These are phyloP conservation scores for Parastagonospora avenae DNA, from an alignment of 2,329 filamentous ascomycete species.

Conservation along the genomic window DNA sequence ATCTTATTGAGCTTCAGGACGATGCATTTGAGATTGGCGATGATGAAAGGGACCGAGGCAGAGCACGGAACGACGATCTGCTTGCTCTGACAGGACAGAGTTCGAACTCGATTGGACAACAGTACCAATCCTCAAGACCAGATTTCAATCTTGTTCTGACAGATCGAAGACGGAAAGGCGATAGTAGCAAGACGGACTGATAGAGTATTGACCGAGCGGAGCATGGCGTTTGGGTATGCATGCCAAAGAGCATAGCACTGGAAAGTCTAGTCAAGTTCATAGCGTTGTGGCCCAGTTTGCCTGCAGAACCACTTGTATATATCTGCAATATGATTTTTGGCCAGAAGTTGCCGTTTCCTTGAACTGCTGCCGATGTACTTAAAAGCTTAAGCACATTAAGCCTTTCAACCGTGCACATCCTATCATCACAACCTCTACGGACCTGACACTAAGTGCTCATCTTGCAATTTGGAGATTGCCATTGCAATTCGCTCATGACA, in stretches of 20 bases:
- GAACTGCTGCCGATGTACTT: too few species aligned
- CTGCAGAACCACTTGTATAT: conserved; percentile 6
- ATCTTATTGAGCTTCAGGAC: conserved; percentile 72
- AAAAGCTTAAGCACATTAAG: too few species aligned
- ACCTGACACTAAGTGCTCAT: not conserved
- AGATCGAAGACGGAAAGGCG: conserved; percentile 32
- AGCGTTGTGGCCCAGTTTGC: conserved; percentile 13
- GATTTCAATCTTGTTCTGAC: conserved; percentile 38
- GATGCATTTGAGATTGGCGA: conserved; percentile 58
- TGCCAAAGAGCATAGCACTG: not conserved
- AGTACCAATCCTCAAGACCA: conserved; percentile 39
- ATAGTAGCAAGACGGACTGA: conserved; percentile 39
- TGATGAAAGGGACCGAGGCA: conserved; percentile 36
- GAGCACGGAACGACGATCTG: conserved; percentile 20
- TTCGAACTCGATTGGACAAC: conserved; percentile 18
- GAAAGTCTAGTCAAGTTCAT: conserved; percentile 1
- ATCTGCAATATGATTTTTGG: conserved; percentile 2
- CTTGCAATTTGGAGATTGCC: not conserved
- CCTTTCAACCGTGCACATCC: too few species aligned
- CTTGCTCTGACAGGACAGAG: conserved; percentile 21
- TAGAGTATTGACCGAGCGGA: not conserved
- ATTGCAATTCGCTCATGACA: not conserved
- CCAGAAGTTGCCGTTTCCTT: not conserved
- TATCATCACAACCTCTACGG: too few species aligned
- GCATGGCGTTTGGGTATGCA: conserved; percentile 5